Percentiles rank a stretch among this genome's conserved stretches.
Evolutionary conservation across 805 yeast species (phyloP).

Genomic region (Yamadazyma sp.): DNA sequence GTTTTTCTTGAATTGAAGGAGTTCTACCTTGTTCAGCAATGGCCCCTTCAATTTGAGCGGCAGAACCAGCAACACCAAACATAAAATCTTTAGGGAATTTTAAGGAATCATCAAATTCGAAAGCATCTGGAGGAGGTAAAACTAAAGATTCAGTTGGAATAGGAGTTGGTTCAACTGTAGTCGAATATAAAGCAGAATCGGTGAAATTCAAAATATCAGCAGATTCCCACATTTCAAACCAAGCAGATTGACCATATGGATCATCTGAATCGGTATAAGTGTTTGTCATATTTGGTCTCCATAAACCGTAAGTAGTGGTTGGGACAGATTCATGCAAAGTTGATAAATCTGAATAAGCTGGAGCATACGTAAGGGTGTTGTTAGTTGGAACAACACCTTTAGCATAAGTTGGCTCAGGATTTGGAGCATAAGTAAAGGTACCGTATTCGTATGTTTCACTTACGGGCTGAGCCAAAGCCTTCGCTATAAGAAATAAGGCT

Average conservation of each 20-base stretch:
- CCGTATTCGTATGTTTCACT: constrained; percentile 1
- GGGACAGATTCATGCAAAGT: constrained; percentile 6
- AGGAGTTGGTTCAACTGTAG: constrained; percentile 17
- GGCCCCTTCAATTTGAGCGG: constrained; percentile 36
- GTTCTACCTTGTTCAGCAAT: constrained; percentile 29
- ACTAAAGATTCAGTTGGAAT: constrained; percentile 13
- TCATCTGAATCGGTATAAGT: constrained; percentile 16
- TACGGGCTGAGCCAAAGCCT: constrained; percentile 3
- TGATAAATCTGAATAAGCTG: constrained; percentile 6
- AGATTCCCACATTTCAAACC: constrained; percentile 16
- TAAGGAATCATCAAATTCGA: constrained; percentile 12
- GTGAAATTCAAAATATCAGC: constrained; percentile 14
- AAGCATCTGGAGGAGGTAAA: constrained; percentile 17
- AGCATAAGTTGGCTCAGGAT: constrained; percentile 6
- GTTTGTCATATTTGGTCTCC: constrained; percentile 14
- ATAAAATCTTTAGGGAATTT: constrained; percentile 16
- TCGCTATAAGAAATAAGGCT: no score
- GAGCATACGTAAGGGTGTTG: constrained; percentile 4
- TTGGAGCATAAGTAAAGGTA: constrained; percentile 2
- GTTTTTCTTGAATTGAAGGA: constrained; percentile 27
- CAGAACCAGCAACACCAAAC: constrained; percentile 31
- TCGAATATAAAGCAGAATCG: constrained; percentile 12
- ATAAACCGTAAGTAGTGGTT: constrained; percentile 19
- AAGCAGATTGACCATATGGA: constrained; percentile 20
- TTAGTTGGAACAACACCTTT: constrained; percentile 1